A percentile compares a stretch with the other conserved stretches of the same genome.
Evolutionary conservation across 306 rosid species (phyloP).

Genomic region (Fagus sylvatica): DNA sequence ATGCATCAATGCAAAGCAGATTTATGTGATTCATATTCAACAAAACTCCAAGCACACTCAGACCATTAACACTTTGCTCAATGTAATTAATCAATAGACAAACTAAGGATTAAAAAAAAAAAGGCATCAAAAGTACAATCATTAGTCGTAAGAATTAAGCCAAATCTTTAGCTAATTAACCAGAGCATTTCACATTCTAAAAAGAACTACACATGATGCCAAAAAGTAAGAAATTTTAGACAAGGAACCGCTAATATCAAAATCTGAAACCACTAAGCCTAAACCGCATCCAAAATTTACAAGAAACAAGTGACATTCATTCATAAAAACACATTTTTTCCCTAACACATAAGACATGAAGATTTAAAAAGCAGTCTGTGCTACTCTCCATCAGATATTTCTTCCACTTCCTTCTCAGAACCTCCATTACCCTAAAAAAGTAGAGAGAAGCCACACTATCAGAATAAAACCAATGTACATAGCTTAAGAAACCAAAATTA

Average conservation of each 20-base stretch:
- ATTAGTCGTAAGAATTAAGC: neutral
- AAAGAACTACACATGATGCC: neutral
- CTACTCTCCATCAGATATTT: constrained; percentile 62
- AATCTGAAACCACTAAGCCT: neutral
- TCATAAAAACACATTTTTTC: too few species aligned
- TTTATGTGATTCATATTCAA: neutral
- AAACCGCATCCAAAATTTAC: constrained; percentile 27
- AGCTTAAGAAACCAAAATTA: too few species aligned
- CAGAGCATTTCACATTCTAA: neutral
- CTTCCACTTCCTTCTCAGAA: constrained; percentile 38
- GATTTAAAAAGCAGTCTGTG: neutral
- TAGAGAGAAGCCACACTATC: neutral
- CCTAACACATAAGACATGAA: neutral
- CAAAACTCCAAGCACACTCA: neutral
- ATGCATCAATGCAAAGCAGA: neutral
- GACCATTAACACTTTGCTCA: neutral
- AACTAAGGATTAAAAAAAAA: neutral
- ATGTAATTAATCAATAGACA: neutral
- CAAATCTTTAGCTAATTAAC: neutral
- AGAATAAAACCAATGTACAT: neutral
- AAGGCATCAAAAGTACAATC: neutral
- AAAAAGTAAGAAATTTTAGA: neutral
- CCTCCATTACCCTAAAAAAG: constrained; percentile 48
- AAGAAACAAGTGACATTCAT: neutral
- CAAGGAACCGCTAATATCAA: neutral